Conservation (phyloP, 2,329 filamentous ascomycete species). For the Apiospora kogelbergensis region DNA sequence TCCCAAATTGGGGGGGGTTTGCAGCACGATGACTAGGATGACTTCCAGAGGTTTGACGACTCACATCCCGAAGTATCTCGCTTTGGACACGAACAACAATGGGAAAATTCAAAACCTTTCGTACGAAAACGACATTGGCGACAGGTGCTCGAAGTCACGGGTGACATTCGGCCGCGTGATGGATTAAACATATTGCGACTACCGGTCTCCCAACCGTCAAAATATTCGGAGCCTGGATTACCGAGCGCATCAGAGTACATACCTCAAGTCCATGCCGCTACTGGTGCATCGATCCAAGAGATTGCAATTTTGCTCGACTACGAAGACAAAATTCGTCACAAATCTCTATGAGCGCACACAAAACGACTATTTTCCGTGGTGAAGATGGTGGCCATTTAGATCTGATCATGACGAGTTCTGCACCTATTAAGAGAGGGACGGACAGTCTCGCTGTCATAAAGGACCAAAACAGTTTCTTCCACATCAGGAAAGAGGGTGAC, state of each 20-base stretch:
- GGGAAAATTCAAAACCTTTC: not conserved
- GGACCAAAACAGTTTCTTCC: not conserved
- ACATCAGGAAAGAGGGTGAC: not conserved
- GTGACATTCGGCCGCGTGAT: not conserved
- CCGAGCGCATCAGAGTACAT: not conserved
- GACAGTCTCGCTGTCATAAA: not conserved
- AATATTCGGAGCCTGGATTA: too few relatives aligned
- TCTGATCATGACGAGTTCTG: not conserved
- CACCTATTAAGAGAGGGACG: not conserved
- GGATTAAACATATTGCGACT: not conserved
- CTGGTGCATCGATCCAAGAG: not conserved
- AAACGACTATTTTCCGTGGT: not conserved
- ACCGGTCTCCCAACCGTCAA: not conserved
- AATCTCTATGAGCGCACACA: not conserved
- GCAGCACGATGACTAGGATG: not conserved
- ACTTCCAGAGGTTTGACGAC: not conserved
- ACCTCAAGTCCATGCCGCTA: not conserved
- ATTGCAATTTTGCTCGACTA: not conserved
- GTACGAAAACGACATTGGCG: not conserved
- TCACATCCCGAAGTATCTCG: too few relatives aligned
- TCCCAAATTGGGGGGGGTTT: not conserved
- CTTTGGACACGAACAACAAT: not conserved
- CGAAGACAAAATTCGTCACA: not conserved
- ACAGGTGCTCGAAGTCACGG: not conserved
- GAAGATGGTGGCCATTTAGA: not conserved